Evolutionary conservation across 2,329 filamentous ascomycete genomes (phyloP).

Genomic region (Curvularia hawaiiensis): DNA sequence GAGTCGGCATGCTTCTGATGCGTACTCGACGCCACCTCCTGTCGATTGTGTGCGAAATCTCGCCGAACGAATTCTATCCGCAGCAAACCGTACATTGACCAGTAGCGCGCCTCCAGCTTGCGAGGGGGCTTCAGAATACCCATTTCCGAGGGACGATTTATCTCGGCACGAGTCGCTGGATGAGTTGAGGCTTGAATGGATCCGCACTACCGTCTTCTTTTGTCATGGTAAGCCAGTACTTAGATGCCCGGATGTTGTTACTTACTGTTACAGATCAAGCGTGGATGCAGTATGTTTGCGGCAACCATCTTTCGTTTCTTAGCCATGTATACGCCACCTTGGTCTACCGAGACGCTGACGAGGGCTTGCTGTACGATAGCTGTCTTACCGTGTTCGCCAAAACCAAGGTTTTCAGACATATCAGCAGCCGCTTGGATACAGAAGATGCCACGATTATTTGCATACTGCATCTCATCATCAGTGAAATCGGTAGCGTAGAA

Average conservation of each 20-base stretch:
- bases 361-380: conserved; percentile 37
- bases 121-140: conserved; percentile 29
- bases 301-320: conserved; percentile 38
- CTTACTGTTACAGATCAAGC: conserved; percentile 23
- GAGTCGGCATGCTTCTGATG: conserved; percentile 24
- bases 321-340: conserved; percentile 42
- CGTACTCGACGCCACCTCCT: conserved; percentile 27
- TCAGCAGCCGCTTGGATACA: conserved; percentile 34
- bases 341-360: conserved; percentile 39
- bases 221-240: conserved; percentile 24
- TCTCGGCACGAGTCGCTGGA: conserved; percentile 24
- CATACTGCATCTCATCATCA: conserved; percentile 40
- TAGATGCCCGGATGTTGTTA: too few species aligned
- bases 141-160: conserved; percentile 22
- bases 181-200: conserved; percentile 32
- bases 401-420: conserved; percentile 33
- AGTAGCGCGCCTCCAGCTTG: conserved; percentile 31
- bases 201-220: conserved; percentile 26
- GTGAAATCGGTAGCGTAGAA: conserved; percentile 37
- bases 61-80: conserved; percentile 32
- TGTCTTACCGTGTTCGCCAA: conserved; percentile 41
- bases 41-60: conserved; percentile 28
- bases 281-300: conserved; percentile 40
- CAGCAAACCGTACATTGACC: conserved; percentile 27
- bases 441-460: conserved; percentile 41